phyloP scores from a whole-genome alignment of 352 stramenopile genomes.

The Phytophthora idaei region DNA sequence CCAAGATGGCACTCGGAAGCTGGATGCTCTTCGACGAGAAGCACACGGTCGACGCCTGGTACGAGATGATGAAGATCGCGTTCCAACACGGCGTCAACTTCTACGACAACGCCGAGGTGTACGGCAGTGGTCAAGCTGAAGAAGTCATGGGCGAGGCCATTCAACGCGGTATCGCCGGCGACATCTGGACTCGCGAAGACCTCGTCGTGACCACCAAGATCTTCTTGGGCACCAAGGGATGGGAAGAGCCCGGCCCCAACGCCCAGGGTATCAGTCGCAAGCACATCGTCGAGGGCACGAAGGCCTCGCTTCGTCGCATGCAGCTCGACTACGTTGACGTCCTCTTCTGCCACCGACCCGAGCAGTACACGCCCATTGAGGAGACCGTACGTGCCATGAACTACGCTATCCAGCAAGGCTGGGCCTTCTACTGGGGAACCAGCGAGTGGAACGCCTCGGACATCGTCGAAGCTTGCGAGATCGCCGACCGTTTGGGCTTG shows the following conservation, averaged over 20 bases:
- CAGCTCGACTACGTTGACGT: constrained; percentile 40
- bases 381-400: no score
- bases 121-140: constrained; percentile 17
- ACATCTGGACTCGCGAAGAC: constrained; percentile 23
- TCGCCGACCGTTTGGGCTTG: constrained; percentile 37
- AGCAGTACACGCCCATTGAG: constrained; percentile 23
- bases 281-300: constrained; percentile 32
- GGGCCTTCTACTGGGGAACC: constrained; percentile 23
- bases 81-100: constrained; percentile 29
- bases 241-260: constrained; percentile 3
- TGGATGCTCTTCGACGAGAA: constrained; percentile 24
- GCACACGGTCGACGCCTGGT: constrained; percentile 19
- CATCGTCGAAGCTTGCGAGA: constrained; percentile 53
- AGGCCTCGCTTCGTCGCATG: constrained; percentile 34
- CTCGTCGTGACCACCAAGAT: constrained; percentile 55
- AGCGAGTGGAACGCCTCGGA: constrained; percentile 40
- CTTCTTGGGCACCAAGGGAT: constrained; percentile 25
- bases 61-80: constrained; percentile 25
- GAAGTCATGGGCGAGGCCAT: constrained; percentile 19
- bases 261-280: constrained; percentile 30
- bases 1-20: constrained; percentile 23
- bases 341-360: constrained; percentile 52
- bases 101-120: constrained; percentile 24
- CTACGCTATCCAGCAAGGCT: background rate
- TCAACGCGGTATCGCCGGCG: constrained; percentile 15